Percentiles rank a stretch among this genome's conserved stretches.
These are phyloP conservation scores for Lactarius vividus DNA, from an alignment of 768 basidiomycete genomes.

Conservation along the genomic window DNA sequence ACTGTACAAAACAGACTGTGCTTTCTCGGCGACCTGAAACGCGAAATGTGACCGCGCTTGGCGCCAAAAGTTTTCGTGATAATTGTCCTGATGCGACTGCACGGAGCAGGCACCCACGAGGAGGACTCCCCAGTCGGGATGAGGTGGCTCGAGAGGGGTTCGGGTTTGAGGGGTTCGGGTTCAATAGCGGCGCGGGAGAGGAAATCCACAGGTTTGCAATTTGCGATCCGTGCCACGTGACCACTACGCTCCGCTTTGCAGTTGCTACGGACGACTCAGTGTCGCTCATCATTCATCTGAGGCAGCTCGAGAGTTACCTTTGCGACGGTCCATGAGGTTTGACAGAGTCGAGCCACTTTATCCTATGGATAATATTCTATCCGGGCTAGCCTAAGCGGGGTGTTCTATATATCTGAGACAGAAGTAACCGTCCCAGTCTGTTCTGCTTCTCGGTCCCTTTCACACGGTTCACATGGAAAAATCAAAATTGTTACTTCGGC, in stretches of 20 bases:
- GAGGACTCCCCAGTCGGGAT: neutral
- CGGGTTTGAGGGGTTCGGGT: too few species aligned
- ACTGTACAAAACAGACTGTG: too few species aligned
- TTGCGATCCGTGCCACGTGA: too few species aligned
- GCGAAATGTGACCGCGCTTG: neutral
- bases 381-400: neutral
- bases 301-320: neutral
- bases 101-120: neutral
- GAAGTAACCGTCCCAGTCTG: neutral
- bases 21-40: neutral
- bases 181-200: too few species aligned
- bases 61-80: neutral
- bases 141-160: too few species aligned
- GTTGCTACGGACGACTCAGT: too few species aligned
- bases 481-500: neutral
- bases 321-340: neutral
- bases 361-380: neutral
- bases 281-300: neutral
- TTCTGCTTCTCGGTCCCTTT: neutral
- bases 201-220: too few species aligned
- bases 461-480: neutral
- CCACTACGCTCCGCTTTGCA: too few species aligned
- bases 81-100: neutral
- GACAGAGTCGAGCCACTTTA: too few species aligned
- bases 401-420: neutral